Base-by-base conservation (phyloP, 1,139 yeast genomes). In the Yamadazyma sp. region DNA sequence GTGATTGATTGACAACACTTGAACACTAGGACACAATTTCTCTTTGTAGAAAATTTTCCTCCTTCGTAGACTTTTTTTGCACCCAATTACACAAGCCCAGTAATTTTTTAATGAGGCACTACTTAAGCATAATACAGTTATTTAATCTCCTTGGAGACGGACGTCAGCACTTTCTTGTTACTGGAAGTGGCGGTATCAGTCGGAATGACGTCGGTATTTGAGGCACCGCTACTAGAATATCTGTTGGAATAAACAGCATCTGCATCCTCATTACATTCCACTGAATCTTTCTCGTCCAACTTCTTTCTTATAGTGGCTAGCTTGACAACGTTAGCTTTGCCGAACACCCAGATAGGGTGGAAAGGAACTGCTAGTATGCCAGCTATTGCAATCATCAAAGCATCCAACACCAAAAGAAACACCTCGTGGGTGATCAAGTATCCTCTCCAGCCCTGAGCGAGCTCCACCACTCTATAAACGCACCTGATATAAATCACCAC, bases 361-460 rank as follows among this genome's bases (percentile, higher is more conserved):
- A 78, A 69, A 0, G 81, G 66, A 3, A 83, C 56, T 41, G 83
- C 62, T 3, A 75, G 47, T 2, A 73, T 38, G 4, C 74, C 74
- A 5, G 69, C 64, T 25, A 68, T 51, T 2, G 70, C 64, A 52
- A 87, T 73, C 87, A 87, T 80, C 20, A 83, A 56, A 0, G 89
- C 87, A 55, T 92, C 98, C 34, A 91, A 71, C 8, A 81, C 77
- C 73, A 91, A 74, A 50, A 91, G 75, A 59, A 75, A 88, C 25
- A 74, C 73, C 61, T 92, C 98, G 51, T 81, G 82, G 1, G 66
- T 62, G 42, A 87, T 82, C 48, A 89, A 67, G 46, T 70, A 75
- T 0, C 96, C 95, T 4, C 53, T 38, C 80, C 89, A 89, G n/a
- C 97, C 96, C 53, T 83, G 78, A 3, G 83, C 69, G 43, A 89